A percentile compares a stretch with the other conserved stretches of the same genome.
Conservation (phyloP, 257 asterid genomes). For the Nicotiana obtusifolia region DNA sequence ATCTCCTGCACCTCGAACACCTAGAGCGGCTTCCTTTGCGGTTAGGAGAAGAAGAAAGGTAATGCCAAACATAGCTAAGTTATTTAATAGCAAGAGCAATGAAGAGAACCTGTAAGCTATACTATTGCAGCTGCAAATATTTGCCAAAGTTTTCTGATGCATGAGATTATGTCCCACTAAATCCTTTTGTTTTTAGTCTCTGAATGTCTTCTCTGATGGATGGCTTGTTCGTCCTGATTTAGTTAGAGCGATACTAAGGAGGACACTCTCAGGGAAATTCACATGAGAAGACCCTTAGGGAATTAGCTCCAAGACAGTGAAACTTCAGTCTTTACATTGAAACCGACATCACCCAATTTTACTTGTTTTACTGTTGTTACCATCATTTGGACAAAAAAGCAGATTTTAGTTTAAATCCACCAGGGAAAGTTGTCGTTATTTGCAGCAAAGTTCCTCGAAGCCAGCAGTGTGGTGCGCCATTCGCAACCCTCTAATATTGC, state of each 20-base stretch:
- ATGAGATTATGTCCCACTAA: constrained; percentile 1
- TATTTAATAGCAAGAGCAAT: constrained; percentile 39
- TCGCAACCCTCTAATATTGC: no score
- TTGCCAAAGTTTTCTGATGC: constrained; percentile 25
- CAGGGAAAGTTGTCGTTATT: no score
- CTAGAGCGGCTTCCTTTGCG: constrained; percentile 40
- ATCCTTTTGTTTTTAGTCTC: not conserved
- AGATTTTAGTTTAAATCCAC: no score
- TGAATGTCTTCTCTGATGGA: not conserved
- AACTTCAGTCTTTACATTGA: not conserved
- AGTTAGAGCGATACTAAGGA: constrained; percentile 11
- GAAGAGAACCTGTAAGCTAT: constrained; percentile 16
- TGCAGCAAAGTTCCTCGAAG: no score
- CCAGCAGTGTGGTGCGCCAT: no score
- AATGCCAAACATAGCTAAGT: constrained; percentile 48
- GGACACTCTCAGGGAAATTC: constrained; percentile 9
- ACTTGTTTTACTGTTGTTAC: not conserved
- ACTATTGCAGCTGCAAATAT: constrained; percentile 6
- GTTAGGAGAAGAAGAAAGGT: constrained; percentile 57
- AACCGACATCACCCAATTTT: not conserved
- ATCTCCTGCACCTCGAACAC: constrained; percentile 41
- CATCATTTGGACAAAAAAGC: not conserved
- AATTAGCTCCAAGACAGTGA: not conserved
- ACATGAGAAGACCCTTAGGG: not conserved
- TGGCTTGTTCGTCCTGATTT: constrained; percentile 2